A percentile compares a stretch with the other conserved stretches of the same genome.
These are phyloP conservation scores for Saraca asoca DNA, from an alignment of 331 rosid genomes.

Conservation along the genomic window DNA sequence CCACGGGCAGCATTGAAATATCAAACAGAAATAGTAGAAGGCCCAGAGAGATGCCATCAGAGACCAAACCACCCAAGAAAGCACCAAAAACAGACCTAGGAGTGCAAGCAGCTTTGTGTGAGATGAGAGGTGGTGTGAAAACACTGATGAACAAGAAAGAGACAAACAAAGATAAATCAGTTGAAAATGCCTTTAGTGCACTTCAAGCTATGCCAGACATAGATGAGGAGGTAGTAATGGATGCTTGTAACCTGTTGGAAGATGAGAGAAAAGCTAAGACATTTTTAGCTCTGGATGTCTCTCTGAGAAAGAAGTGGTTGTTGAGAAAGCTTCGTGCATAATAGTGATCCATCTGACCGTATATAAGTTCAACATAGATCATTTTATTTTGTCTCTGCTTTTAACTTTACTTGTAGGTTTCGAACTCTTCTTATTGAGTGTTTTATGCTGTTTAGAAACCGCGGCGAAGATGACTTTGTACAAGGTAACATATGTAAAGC, in stretches of 20 bases:
- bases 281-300: conserved; percentile 45
- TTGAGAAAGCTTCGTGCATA: conserved; percentile 43
- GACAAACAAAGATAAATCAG: conserved; percentile 24
- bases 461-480: no score
- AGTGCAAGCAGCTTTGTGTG: conserved; percentile 39
- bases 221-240: conserved; percentile 54
- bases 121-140: conserved; percentile 44
- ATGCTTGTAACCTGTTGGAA: conserved; percentile 57
- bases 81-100: conserved; percentile 32
- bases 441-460: no score
- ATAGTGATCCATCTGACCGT: background rate
- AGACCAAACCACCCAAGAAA: conserved; percentile 10
- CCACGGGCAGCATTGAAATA: no score
- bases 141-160: conserved; percentile 36
- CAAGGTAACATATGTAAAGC: no score
- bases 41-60: conserved; percentile 18
- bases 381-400: no score
- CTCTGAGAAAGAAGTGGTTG: conserved; percentile 13
- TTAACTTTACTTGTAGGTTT: no score
- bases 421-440: no score
- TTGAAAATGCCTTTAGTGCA: conserved; percentile 48
- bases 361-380: no score
- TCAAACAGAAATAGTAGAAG: background rate
- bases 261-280: conserved; percentile 55
- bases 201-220: conserved; percentile 50